These are phyloP conservation scores for Pterocarpus macrocarpus DNA, from an alignment of 306 rosid species.

Conservation along the genomic window DNA sequence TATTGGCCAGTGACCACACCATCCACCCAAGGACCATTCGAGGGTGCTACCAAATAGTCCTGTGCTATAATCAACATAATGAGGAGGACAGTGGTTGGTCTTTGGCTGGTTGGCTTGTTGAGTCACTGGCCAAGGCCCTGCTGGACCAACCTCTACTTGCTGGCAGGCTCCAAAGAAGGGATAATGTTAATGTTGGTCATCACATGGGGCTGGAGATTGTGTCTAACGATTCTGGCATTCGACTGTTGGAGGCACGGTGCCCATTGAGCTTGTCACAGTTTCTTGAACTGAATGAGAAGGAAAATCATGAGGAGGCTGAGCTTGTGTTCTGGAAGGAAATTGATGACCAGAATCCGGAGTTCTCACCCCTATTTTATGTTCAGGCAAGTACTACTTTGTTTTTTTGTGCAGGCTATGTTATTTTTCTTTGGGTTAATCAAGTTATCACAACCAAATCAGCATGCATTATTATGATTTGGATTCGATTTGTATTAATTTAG, in stretches of 20 bases:
- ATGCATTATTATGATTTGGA: too few species aligned
- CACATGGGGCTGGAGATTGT: constrained; percentile 36
- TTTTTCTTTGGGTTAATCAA: background rate
- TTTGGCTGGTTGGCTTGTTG: constrained; percentile 64
- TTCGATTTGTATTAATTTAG: too few species aligned
- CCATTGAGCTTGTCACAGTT: constrained; percentile 44
- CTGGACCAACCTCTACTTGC: constrained; percentile 60
- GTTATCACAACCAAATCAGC: background rate
- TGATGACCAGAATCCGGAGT: constrained; percentile 55
- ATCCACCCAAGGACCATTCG: background rate
- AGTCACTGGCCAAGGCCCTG: constrained; percentile 60
- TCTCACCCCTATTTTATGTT: constrained; percentile 67
- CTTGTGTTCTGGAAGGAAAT: constrained; percentile 75
- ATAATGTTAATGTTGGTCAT: background rate
- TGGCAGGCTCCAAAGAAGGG: constrained; percentile 52
- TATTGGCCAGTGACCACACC: background rate
- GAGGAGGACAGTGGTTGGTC: constrained; percentile 49
- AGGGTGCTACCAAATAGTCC: constrained; percentile 56
- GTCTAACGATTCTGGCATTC: constrained; percentile 67
- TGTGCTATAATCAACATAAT: constrained; percentile 48
- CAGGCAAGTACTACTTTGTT: constrained; percentile 51
- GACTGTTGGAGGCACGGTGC: constrained; percentile 56
- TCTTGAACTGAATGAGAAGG: constrained; percentile 36
- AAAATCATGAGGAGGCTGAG: constrained; percentile 55
- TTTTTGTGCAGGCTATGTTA: background rate